A percentile compares a stretch with the other conserved stretches of the same genome.
Conservation (phyloP, 2,329 filamentous ascomycete species). For the Colletotrichum sublineola region DNA sequence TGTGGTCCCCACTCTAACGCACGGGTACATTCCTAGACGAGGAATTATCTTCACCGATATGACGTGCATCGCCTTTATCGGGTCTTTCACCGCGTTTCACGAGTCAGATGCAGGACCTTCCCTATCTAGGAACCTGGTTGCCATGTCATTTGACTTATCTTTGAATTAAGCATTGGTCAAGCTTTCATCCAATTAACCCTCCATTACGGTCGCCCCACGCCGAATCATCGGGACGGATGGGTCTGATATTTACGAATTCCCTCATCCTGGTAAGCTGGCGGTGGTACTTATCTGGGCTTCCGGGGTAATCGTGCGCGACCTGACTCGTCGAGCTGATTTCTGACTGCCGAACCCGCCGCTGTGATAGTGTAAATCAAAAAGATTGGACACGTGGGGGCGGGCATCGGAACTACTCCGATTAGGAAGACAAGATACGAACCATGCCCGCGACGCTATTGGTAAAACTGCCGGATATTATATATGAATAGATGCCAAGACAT, state of each 20-base stretch:
- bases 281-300: constrained; percentile 27
- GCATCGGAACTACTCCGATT: not conserved
- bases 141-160: constrained; percentile 21
- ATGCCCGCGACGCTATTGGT: constrained; percentile 1
- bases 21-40: constrained; percentile 2
- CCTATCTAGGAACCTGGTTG: constrained; percentile 15
- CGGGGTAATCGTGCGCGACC: constrained; percentile 32
- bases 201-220: not conserved
- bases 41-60: constrained; percentile 10
- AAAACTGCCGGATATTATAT: not conserved
- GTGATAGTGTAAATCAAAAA: constrained; percentile 2
- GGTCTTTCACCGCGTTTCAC: not conserved
- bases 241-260: constrained; percentile 3
- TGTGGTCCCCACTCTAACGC: no score
- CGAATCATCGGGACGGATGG: constrained; percentile 8
- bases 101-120: constrained; percentile 23
- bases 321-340: constrained; percentile 37
- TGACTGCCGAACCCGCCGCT: constrained; percentile 18
- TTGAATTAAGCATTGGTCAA: constrained; percentile 8
- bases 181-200: constrained; percentile 11
- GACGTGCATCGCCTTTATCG: constrained; percentile 30
- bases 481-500: not conserved
- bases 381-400: constrained; percentile 26
- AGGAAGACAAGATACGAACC: constrained; percentile 1
- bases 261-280: constrained; percentile 3